Base-by-base conservation (phyloP, 2,329 filamentous ascomycete genomes). In the Aspergillus texensis region DNA sequence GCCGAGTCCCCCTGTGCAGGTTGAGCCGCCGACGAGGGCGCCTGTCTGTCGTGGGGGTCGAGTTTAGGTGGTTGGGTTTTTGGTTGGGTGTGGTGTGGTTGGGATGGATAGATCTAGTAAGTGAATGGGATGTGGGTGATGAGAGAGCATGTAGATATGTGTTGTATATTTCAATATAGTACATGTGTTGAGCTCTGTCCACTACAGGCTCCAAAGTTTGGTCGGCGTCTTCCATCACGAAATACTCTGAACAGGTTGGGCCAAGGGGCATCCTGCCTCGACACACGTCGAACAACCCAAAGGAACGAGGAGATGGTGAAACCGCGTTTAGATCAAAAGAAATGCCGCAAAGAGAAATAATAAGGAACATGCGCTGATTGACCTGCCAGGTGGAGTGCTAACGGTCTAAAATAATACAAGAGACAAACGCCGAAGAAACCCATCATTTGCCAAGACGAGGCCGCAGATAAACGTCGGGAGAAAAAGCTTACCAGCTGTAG, bases 401-500 rank as follows among this genome's bases (percentile, higher is more conserved):
- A 34, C 28, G 28, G 48, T 52, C 28, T 32, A 41, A 62, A 62
- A 57, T 60, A 36, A 64, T 59, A 63, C 30, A 57, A 54, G 26
- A 48, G 39, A 62, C 55, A 32, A 41, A 60, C 30, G 24, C 36
- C 43, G 21, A 39, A 24, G 45, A 28, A 52, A 39, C 16, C 48
- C 26, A 52, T 52, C 48, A 32, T 52, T 50, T 19, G 46, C 46
- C 46, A 6, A 50, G 46, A 50, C 46, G 14, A 50, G 46, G 46
- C 48, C 28, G 28, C 28, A 52, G 26, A 52, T 52, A 52, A 52
- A 30, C 46, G 26, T 50, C 48, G 28, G 48, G 48, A 52, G 48
- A 34, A 39, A 46, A 34, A 60, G 24, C 68, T 75, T 89, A 98
- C 94, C 94, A 99, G 65, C 91, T 88, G 79, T 96, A 96, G 78